Conservation (phyloP, 148 eudicot genomes). For the Dysphania ambrosioides region DNA sequence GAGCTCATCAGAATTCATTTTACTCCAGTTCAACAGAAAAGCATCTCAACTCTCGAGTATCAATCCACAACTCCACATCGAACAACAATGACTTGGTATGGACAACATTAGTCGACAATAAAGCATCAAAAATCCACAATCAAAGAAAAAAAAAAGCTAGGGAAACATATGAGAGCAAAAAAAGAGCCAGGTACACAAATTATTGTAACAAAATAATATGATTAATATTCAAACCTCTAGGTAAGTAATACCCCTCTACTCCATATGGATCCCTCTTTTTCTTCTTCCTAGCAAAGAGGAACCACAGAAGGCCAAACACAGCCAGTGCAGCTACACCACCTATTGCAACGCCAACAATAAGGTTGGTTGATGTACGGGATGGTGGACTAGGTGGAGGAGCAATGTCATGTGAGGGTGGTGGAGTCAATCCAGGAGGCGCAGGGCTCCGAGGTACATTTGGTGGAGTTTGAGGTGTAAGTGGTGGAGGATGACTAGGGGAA, state of each 20-base stretch:
- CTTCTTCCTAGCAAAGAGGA: slow-evolving; percentile 52
- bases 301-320: slow-evolving; percentile 42
- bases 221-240: slow-evolving; percentile 37
- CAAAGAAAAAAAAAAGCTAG: background rate
- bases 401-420: slow-evolving; percentile 24
- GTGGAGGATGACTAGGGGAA: too few species aligned
- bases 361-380: slow-evolving; percentile 32
- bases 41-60: background rate
- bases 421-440: slow-evolving; percentile 19
- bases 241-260: slow-evolving; percentile 37
- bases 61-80: background rate
- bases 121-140: slow-evolving; percentile 2
- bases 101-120: background rate
- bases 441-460: slow-evolving; percentile 19
- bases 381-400: slow-evolving; percentile 21
- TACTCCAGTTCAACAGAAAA: background rate
- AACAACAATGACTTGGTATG: background rate
- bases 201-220: background rate
- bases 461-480: slow-evolving; percentile 28
- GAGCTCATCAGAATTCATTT: background rate
- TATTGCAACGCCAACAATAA: slow-evolving; percentile 48
- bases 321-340: slow-evolving; percentile 50
- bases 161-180: background rate
- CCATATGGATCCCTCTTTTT: slow-evolving; percentile 38
- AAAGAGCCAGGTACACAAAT: background rate